Base-by-base conservation (phyloP, 805 yeast genomes). In the Wickerhamiella allomyrinae region DNA sequence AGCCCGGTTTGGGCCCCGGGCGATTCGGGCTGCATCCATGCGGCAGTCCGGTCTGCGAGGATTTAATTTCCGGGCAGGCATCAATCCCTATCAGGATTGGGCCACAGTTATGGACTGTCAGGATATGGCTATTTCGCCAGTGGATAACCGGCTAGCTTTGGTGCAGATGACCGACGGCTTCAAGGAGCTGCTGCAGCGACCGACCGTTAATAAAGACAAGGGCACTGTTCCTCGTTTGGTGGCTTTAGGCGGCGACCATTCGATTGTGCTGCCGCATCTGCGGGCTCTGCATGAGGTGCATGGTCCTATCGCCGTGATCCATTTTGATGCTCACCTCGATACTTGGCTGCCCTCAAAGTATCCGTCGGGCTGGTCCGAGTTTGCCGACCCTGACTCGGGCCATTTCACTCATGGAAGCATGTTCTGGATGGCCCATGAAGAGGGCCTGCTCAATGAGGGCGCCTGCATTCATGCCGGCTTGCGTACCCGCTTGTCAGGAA, bases 311-410 rank as follows among this genome's bases (percentile, higher is more conserved):
- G 74, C 83, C 19, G 76, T 83, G 29, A 72, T 83, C 43, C 94
- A 83, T 59, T 80, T 83, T 51, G 94, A 83, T 56, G 89, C 91
- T 11, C 93, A 82, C 61, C 67, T 82, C 49, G 93, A 83, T 57
- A 82, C 93, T 5, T 83, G 94, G 94, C 62, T 75, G 33, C 91
- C 93, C 9, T 67, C 71, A 40, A 77, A 77, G 54, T 81, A 80
- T 54, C 89, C 91, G 20, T 63, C 75, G 72, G 86, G 89, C 57
- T 76, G 48, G 91, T 85, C 20, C 66, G 71, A 46, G 70, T 41
- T 37, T 22, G 44, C 41, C 24, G 51, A 46, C 14, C 76, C 56
- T 54, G 80, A 83, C 25, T 64, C 74, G 14, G 71, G 68, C 53
- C 74, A 76, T 39, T 70, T 79, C 58, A 83, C 81, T 34, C 94